Percentiles rank a stretch among this genome's conserved stretches.
phyloP scores from a whole-genome alignment of 1,284 basidiomycete species.

The Cryptococcus jaspeensis region DNA sequence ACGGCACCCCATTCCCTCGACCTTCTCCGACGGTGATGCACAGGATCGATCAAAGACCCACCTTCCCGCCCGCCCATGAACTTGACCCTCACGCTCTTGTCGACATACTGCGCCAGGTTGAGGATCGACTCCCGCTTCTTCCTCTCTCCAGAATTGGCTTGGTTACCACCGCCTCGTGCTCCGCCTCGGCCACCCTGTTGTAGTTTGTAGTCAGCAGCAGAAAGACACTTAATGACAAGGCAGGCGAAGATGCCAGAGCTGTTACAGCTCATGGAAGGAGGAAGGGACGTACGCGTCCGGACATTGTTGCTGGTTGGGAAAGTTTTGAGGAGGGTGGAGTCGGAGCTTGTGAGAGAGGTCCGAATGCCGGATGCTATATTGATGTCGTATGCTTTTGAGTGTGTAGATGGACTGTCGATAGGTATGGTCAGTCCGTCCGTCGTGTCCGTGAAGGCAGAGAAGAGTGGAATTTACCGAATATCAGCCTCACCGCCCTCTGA shows the following conservation, averaged over 20 bases:
- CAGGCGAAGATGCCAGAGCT: background rate
- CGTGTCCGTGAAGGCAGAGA: no score
- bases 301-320: background rate
- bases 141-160: slow-evolving; percentile 60
- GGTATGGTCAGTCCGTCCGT: no score
- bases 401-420: no score
- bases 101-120: slow-evolving; percentile 89
- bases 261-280: background rate
- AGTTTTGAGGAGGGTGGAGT: background rate
- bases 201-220: background rate
- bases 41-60: slow-evolving; percentile 52
- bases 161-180: slow-evolving; percentile 35
- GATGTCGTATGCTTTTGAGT: no score
- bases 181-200: slow-evolving; percentile 39
- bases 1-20: no score
- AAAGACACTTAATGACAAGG: background rate
- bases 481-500: no score
- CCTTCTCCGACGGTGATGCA: no score
- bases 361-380: background rate
- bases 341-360: background rate
- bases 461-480: no score
- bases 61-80: slow-evolving; percentile 96
- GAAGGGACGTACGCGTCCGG: background rate
- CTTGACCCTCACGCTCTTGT: slow-evolving; percentile 90
- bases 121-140: slow-evolving; percentile 94